phyloP scores from a whole-genome alignment of 129 eudicot species.

The sunflower (Helianthus annuus) region HanXRQr2.0-SUNRISE NC_035441.2:188169287-188169786 shows the following conservation, averaged over 20 bases:
- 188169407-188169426: background rate
- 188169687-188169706: constrained; percentile 6
- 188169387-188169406: background rate
- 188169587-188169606: constrained; percentile 68
- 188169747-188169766: constrained; percentile 39
- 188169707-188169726: background rate
- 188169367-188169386: background rate
- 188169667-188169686: constrained; percentile 64
- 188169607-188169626: constrained; percentile 67
- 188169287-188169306: constrained; percentile 66
- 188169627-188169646: constrained; percentile 51
- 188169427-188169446: background rate
- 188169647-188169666: constrained; percentile 70
- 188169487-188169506: constrained; percentile 2
- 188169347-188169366: constrained; percentile 7
- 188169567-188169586: constrained; percentile 62
- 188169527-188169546: background rate
- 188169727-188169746: background rate
- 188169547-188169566: background rate
- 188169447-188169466: background rate
- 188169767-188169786: constrained; percentile 87
- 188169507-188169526: background rate
- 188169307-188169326: constrained; percentile 71
- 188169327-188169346: constrained; percentile 64
- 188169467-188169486: background rate